phyloP scores from a whole-genome alignment of 257 asterid genomes.

The Nicotiana noctiflora region DNA sequence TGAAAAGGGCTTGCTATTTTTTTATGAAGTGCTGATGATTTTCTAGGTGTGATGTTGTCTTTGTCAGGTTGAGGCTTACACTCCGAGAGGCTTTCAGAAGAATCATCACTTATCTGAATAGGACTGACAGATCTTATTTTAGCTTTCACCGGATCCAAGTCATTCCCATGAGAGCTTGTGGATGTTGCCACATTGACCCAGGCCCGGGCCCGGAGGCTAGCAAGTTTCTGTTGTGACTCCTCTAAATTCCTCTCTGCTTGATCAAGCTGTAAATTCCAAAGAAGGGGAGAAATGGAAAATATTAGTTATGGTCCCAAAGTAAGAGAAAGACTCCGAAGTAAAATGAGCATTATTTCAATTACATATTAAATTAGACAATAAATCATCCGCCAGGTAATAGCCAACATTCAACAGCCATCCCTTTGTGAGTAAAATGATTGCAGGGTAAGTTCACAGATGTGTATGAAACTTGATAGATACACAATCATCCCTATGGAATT shows the following conservation, averaged over 20 bases:
- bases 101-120: neutral
- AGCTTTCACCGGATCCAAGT: constrained; percentile 16
- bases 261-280: constrained; percentile 39
- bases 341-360: neutral
- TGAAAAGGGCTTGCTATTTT: neutral
- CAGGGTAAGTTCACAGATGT: neutral
- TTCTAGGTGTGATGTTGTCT: constrained; percentile 17
- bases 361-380: constrained; percentile 1
- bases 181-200: constrained; percentile 24
- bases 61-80: neutral
- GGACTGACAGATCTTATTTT: constrained; percentile 25
- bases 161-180: constrained; percentile 19
- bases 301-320: neutral
- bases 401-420: neutral
- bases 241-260: constrained; percentile 50
- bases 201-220: constrained; percentile 36
- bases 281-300: neutral
- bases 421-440: neutral
- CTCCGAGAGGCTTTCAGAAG: neutral
- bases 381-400: neutral
- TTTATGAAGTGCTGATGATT: constrained; percentile 11
- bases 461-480: neutral
- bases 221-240: constrained; percentile 45
- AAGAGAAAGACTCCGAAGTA: neutral
- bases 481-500: neutral